Base-by-base conservation (phyloP, 2,329 filamentous ascomycete species). In the Sporothrix phasma region DNA sequence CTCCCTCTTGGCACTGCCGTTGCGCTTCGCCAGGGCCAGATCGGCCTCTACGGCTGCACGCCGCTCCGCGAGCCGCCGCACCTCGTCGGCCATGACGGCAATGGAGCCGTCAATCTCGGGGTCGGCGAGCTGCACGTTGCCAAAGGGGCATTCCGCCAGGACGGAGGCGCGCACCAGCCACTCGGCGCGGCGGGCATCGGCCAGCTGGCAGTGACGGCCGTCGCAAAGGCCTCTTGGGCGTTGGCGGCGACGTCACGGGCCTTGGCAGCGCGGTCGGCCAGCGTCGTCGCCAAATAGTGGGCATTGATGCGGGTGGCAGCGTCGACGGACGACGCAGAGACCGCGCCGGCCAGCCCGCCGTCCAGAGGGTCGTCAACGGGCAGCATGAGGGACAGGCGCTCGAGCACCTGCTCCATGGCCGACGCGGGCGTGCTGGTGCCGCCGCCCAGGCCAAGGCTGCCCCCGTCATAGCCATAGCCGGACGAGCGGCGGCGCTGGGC, bases 31-130 rank as follows among this genome's bases (percentile, higher is more conserved):
- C 39, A 72, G 73, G 51, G 74, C 74, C 5, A 76, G 67, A 61
- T 74, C 71, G 15, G 65, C 64, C 43, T 80, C 74, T 0, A 79
- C 71, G 13, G 68, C 70, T 2, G 73, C 72, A 26, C 84, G 67
- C 60, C 75, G 75, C 31, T 72, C 72, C 53, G 71, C 72, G 0
- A 78, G 71, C 63, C 75, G 75, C 1, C 74, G 73, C 53, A 81
- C 73, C 71, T 82, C 81, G 59, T 78, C 74, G 0, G 71, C 71
- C 62, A 83, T 68, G 11, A 81, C 74, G 0, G 72, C 70, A n/a
- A 85, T 78, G 1, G 78, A 80, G 2, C 72, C 74, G 63, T 83
- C 79, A 43, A 84, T 78, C 31, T 83, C 81, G 0, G 79, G 76
- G 67, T 86, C 83, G 5, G 79, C 73, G 5, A 86, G 75, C 47